Evolutionary conservation across 306 rosid genomes (phyloP).

Genomic region (Dalbergia oliveri): DNA sequence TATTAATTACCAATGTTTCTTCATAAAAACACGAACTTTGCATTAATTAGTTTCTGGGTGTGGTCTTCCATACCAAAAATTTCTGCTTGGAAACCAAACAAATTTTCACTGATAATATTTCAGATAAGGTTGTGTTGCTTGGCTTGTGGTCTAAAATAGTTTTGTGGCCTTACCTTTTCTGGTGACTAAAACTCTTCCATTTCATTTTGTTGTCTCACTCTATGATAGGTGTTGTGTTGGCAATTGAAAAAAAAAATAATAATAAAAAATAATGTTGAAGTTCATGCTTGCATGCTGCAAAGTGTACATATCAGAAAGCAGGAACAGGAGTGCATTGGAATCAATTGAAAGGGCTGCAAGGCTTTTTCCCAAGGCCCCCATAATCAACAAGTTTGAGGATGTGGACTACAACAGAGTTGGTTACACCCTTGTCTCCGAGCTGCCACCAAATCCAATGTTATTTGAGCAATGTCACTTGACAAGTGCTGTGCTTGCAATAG

Average conservation of each 20-base stretch:
- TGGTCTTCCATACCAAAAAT: neutral
- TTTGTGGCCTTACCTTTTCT: slow-evolving; percentile 13
- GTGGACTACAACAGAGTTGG: slow-evolving; percentile 89
- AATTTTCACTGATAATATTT: neutral
- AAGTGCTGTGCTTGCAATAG: slow-evolving; percentile 78
- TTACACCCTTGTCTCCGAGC: slow-evolving; percentile 80
- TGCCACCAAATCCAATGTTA: slow-evolving; percentile 44
- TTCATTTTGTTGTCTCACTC: slow-evolving; percentile 34
- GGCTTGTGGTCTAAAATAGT: slow-evolving; percentile 49
- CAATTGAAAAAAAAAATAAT: neutral
- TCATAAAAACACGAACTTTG: neutral
- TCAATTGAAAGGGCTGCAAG: slow-evolving; percentile 76
- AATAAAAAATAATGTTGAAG: slow-evolving; percentile 57
- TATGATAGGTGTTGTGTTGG: slow-evolving; percentile 38
- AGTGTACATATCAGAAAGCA: slow-evolving; percentile 89
- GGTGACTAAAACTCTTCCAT: neutral
- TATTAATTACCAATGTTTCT: neutral
- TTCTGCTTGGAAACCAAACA: neutral
- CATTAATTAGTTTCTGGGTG: neutral
- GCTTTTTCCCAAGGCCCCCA: slow-evolving; percentile 65
- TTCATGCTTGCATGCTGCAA: slow-evolving; percentile 88
- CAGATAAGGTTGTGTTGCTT: slow-evolving; percentile 48
- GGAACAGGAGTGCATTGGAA: slow-evolving; percentile 77
- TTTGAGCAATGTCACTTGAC: slow-evolving; percentile 55
- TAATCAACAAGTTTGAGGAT: slow-evolving; percentile 84